Evolutionary conservation across 768 basidiomycete genomes (phyloP).

Genomic region (Serpula lacrymans): DNA sequence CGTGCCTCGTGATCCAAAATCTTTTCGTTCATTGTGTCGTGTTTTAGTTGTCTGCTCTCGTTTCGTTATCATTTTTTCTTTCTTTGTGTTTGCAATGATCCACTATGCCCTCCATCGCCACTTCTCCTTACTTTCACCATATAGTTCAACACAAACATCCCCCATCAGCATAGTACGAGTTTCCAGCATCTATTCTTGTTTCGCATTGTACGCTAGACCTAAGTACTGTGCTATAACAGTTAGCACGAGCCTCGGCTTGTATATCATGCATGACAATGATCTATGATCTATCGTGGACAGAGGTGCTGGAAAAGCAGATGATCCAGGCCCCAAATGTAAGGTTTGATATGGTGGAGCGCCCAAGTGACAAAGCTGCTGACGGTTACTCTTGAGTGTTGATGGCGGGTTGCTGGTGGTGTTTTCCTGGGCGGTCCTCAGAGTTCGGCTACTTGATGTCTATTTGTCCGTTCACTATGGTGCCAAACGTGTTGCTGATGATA

Average conservation of each 20-base stretch:
- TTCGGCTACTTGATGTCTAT: no score
- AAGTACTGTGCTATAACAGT: constrained; percentile 16
- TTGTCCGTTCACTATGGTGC: no score
- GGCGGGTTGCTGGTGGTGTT: no score
- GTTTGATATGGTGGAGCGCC: no score
- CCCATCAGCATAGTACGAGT: constrained; percentile 25
- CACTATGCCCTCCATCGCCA: constrained; percentile 27
- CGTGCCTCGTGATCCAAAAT: constrained; percentile 22
- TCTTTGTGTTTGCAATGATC: constrained; percentile 26
- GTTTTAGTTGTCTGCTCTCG: constrained; percentile 21
- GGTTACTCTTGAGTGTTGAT: no score
- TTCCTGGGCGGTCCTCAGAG: no score
- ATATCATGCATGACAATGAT: no score
- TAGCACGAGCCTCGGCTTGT: constrained; percentile 12
- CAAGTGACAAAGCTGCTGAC: no score
- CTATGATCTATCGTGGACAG: no score
- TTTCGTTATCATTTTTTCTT: constrained; percentile 29
- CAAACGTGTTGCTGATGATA: no score
- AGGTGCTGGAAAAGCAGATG: no score
- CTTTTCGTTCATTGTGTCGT: constrained; percentile 19
- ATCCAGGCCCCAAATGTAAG: no score
- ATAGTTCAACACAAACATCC: constrained; percentile 24
- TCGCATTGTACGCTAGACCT: constrained; percentile 48
- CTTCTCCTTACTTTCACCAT: constrained; percentile 18
- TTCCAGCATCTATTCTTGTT: constrained; percentile 15